Conservation (phyloP, 2,329 filamentous ascomycete genomes). For the Ascochyta clinopodiicola region DNA sequence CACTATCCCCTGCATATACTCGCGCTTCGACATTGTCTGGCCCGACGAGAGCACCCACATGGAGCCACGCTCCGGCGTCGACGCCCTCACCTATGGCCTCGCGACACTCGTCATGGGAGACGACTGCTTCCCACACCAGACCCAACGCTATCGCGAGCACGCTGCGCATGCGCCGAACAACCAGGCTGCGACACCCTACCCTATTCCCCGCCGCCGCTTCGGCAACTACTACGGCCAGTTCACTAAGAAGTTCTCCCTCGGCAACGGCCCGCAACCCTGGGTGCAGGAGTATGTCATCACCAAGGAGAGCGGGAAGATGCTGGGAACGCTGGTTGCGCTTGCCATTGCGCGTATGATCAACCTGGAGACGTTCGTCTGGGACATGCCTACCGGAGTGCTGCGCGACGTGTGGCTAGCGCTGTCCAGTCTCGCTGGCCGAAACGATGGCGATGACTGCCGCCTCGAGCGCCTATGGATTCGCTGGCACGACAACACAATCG, state of each 20-base stretch:
- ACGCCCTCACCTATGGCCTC: slow-evolving; percentile 82
- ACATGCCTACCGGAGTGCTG: slow-evolving; percentile 85
- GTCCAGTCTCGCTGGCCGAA: slow-evolving; percentile 70
- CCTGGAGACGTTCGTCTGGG: slow-evolving; percentile 83
- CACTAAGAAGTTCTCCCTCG: slow-evolving; percentile 81
- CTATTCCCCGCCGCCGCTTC: slow-evolving; percentile 55
- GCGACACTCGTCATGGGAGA: slow-evolving; percentile 79
- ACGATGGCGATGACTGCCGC: slow-evolving; percentile 66
- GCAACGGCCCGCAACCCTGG: slow-evolving; percentile 81
- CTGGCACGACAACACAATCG: slow-evolving; percentile 77
- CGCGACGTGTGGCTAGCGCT: slow-evolving; percentile 83
- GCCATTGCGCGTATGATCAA: slow-evolving; percentile 83
- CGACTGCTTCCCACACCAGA: slow-evolving; percentile 63
- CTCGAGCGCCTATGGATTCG: slow-evolving; percentile 79
- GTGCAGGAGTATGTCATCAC: slow-evolving; percentile 82
- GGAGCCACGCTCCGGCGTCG: slow-evolving; percentile 74
- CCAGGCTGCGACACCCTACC: slow-evolving; percentile 38
- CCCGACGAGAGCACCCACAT: slow-evolving; percentile 71
- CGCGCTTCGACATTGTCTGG: slow-evolving; percentile 88
- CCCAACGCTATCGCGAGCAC: slow-evolving; percentile 36
- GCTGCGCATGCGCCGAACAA: slow-evolving; percentile 13
- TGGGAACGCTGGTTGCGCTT: slow-evolving; percentile 80
- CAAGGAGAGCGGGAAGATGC: slow-evolving; percentile 86
- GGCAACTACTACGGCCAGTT: slow-evolving; percentile 80
- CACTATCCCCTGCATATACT: slow-evolving; percentile 80